Conservation (phyloP, 2,329 filamentous ascomycete genomes). For the Tolypocladium sp. region DNA sequence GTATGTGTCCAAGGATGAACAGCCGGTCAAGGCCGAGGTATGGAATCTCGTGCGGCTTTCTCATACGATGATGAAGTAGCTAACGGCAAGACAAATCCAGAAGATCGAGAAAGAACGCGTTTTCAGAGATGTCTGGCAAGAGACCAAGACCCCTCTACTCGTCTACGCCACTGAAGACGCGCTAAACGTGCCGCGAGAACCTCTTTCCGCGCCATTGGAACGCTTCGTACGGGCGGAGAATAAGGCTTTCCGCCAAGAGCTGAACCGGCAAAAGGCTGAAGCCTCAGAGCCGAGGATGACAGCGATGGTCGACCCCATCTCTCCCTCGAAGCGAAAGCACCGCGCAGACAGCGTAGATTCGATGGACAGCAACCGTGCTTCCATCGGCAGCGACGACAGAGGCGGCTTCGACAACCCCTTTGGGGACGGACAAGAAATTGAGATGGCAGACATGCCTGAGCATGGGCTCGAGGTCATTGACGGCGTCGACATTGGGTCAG, state of each 20-base stretch:
- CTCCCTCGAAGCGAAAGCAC: constrained; percentile 36
- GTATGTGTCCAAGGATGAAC: constrained; percentile 26
- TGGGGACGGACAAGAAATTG: constrained; percentile 14
- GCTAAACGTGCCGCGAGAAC: constrained; percentile 21
- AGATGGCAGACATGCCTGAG: constrained; percentile 15
- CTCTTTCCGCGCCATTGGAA: constrained; percentile 29
- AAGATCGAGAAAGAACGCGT: constrained; percentile 37
- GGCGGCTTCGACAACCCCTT: constrained; percentile 21
- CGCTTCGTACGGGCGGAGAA: constrained; percentile 44
- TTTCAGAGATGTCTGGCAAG: constrained; percentile 34
- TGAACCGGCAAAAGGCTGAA: constrained; percentile 27
- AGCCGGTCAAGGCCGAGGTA: constrained; percentile 42
- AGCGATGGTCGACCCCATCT: constrained; percentile 28
- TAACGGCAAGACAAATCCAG: constrained; percentile 21
- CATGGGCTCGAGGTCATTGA: constrained; percentile 3
- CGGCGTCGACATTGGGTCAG: not conserved
- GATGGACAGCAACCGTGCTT: constrained; percentile 36
- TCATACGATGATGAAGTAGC: no score
- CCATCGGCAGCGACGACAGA: constrained; percentile 30
- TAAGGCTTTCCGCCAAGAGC: constrained; percentile 39
- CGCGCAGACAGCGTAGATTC: constrained; percentile 36
- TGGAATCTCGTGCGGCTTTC: constrained; percentile 1
- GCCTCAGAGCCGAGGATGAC: constrained; percentile 8
- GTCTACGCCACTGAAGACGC: constrained; percentile 46
- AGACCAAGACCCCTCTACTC: constrained; percentile 37